Evolutionary conservation across 441 rosid genomes (phyloP).

Genomic region (Theobroma grandiflorum): DNA sequence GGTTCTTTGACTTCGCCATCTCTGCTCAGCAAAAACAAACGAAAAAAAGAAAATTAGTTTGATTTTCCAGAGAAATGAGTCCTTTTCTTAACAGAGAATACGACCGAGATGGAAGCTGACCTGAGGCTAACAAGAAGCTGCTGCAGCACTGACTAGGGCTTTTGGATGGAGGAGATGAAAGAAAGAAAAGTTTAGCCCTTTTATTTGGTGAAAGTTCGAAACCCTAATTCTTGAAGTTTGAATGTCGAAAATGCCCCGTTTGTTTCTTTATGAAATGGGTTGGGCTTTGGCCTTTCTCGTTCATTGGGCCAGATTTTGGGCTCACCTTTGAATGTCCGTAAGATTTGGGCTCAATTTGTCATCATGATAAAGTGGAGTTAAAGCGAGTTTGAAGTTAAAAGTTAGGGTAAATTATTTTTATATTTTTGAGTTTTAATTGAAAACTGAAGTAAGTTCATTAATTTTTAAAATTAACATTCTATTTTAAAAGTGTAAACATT

Average conservation of each 20-base stretch:
- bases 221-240: slow-evolving; percentile 11
- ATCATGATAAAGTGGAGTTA: no score
- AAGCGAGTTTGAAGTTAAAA: no score
- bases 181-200: neutral
- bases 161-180: neutral
- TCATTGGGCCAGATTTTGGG: no score
- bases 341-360: no score
- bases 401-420: no score
- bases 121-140: neutral
- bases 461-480: no score
- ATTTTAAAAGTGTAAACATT: no score
- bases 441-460: no score
- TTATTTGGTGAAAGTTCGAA: slow-evolving; percentile 20
- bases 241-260: neutral
- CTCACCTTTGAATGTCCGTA: no score
- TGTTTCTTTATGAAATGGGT: neutral
- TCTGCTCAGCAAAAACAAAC: slow-evolving; percentile 34
- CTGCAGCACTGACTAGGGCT: slow-evolving; percentile 13
- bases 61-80: neutral
- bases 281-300: neutral
- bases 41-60: neutral
- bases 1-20: slow-evolving; percentile 99
- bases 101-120: neutral
- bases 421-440: no score
- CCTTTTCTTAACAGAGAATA: neutral